Conservation (phyloP, 202 grass and related monocot species). For the Panicum hallii region DNA sequence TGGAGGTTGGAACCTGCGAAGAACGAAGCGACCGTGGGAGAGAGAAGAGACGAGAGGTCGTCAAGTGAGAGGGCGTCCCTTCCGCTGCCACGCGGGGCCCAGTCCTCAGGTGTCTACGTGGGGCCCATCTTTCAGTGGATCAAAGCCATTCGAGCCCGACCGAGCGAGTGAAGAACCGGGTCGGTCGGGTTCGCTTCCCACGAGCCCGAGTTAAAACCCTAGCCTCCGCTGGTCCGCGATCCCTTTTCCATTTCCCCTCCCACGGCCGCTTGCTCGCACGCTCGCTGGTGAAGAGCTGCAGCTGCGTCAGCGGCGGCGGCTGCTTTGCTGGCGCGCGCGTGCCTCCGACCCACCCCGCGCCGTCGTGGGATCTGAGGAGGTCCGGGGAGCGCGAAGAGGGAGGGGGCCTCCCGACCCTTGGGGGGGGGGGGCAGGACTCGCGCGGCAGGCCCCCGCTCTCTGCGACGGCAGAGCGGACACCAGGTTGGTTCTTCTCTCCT, state of each 20-base stretch:
- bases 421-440: not conserved
- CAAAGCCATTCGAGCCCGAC: not conserved
- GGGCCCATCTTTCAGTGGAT: not conserved
- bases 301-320: not conserved
- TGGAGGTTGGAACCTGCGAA: not conserved
- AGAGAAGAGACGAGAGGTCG: not conserved
- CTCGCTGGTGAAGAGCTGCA: constrained; percentile 7
- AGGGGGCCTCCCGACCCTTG: not conserved
- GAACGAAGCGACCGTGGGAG: not conserved
- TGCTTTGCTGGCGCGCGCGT: not conserved
- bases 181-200: constrained; percentile 21
- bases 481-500: constrained; percentile 25
- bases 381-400: not conserved
- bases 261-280: not conserved
- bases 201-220: constrained; percentile 26
- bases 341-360: no score
- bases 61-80: not conserved
- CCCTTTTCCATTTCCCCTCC: not conserved
- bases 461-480: not conserved
- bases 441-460: no score
- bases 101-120: no score
- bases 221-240: not conserved
- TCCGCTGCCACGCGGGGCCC: not conserved
- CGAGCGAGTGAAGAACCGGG: not conserved
- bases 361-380: not conserved